Conservation (phyloP, 768 basidiomycete species). For the Pleurotus tuoliensis region DNA sequence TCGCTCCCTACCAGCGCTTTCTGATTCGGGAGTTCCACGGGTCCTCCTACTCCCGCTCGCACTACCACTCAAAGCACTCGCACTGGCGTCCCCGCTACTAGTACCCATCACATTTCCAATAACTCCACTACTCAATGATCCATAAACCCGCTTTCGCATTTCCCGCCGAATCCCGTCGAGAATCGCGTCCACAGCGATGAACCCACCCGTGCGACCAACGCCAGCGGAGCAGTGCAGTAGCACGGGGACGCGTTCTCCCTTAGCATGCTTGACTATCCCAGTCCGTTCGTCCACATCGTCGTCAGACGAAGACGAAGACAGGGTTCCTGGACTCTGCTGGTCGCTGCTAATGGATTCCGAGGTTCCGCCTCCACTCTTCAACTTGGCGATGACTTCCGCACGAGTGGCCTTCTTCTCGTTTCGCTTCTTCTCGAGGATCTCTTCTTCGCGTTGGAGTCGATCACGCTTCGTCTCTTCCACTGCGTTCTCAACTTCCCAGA, state of each 20-base stretch:
- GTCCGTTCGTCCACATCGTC: slow-evolving; percentile 47
- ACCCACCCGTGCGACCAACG: slow-evolving; percentile 92
- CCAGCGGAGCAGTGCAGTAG: slow-evolving; percentile 92
- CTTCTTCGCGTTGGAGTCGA: slow-evolving; percentile 11
- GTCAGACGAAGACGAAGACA: slow-evolving; percentile 18
- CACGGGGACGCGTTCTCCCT: slow-evolving; percentile 50
- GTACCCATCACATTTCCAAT: neutral
- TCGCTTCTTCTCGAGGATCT: neutral
- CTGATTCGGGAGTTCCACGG: neutral
- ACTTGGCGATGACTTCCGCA: neutral
- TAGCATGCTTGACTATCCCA: slow-evolving; percentile 52
- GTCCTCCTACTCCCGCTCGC: slow-evolving; percentile 3
- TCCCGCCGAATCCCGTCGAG: slow-evolving; percentile 70
- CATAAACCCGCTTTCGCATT: slow-evolving; percentile 26
- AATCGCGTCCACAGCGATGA: slow-evolving; percentile 86
- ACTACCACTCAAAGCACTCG: neutral
- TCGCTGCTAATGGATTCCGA: slow-evolving; percentile 5
- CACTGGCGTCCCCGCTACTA: neutral
- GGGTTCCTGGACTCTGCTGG: slow-evolving; percentile 5
- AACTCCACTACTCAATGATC: neutral
- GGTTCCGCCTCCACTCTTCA: slow-evolving; percentile 2
- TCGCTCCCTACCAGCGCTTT: neutral
- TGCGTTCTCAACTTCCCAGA: slow-evolving; percentile 61
- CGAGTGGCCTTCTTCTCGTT: neutral
- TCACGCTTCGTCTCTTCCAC: slow-evolving; percentile 27